Base-by-base conservation (phyloP, 1,139 yeast genomes). In the Geotrichum restrictum region DNA sequence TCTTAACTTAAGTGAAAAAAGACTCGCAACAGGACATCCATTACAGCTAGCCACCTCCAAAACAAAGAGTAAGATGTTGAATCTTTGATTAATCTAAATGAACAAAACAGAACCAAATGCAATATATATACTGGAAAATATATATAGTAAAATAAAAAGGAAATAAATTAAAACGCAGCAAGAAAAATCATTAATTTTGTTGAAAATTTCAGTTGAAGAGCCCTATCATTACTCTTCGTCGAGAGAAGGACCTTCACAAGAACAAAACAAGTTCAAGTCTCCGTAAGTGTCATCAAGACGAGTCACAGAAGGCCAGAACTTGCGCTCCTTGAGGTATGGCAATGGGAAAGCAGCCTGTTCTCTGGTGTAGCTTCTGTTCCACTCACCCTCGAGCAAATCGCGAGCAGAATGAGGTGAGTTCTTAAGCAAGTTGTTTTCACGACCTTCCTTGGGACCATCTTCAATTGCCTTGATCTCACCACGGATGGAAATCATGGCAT, bases 231-330 rank as follows among this genome's bases (percentile, higher is more conserved):
- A 34, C 37, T 34, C 37, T 16, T 34, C n/a, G 34, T 59, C 58
- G n/a, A 59, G 52, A 14, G 60, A 53, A 8, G 62, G 62, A 14
- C 73, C 72, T 49, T 72, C 76, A 55, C 98, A 93, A 32, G 96
- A 89, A 74, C 98, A 93, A 73, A 91, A 77, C 71, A 93, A 77
- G 73, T 93, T 85, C 78, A 85, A 75, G 69, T 93, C 98, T 60
- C 98, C 98, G 65, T 84, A 91, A 10, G 95, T 84, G 67, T 93
- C 98, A 68, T 93, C 95, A 57, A 93, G 78, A 69, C 98, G 81
- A 14, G 96, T 80, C 45, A 89, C 96, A 1, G 91, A 76, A 42
- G 98, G 98, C 98, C 98, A 93, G 70, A 91, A 87, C 72, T 93
- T 93, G 68, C 83, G 77, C 37, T 75, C 73, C 67, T 79, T 81